A percentile compares a stretch with the other conserved stretches of the same genome.
Conservation (phyloP, 2,329 filamentous ascomycete species). For the Aulographum hederae region DNA sequence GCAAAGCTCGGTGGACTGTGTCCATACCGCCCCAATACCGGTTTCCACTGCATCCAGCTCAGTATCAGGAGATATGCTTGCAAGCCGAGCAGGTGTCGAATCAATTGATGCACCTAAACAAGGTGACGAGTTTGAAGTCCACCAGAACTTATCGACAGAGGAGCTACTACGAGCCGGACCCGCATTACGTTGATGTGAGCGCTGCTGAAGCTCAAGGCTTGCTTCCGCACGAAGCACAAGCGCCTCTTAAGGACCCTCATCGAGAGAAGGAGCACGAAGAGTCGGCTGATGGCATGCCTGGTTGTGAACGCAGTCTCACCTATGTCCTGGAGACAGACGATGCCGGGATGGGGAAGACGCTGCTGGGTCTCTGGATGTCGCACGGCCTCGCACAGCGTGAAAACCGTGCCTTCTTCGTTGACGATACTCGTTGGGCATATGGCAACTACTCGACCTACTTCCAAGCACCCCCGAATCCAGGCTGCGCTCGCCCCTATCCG, state of each 20-base stretch:
- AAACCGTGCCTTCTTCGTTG: slow-evolving; percentile 62
- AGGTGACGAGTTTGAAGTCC: slow-evolving; percentile 24
- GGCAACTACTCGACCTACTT: slow-evolving; percentile 61
- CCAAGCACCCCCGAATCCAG: slow-evolving; percentile 41
- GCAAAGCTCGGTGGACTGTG: slow-evolving; percentile 59
- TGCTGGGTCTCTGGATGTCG: slow-evolving; percentile 69
- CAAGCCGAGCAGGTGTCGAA: slow-evolving; percentile 49
- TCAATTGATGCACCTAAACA: slow-evolving; percentile 41
- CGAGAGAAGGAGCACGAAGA: slow-evolving; percentile 9
- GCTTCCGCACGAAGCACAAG: slow-evolving; percentile 31
- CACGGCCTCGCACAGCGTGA: slow-evolving; percentile 65
- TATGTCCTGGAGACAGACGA: slow-evolving; percentile 59
- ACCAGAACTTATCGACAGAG: slow-evolving; percentile 23
- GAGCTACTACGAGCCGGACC: slow-evolving; percentile 43
- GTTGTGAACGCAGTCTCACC: slow-evolving; percentile 56
- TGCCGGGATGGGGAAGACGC: slow-evolving; percentile 56
- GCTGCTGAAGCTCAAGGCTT: slow-evolving; percentile 51
- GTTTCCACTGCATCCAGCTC: slow-evolving; percentile 47
- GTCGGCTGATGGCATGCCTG: slow-evolving; percentile 17
- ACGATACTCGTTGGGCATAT: slow-evolving; percentile 69
- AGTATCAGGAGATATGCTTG: slow-evolving; percentile 52
- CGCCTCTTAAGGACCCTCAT: slow-evolving; percentile 17
- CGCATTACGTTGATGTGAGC: slow-evolving; percentile 54
- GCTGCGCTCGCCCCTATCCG: slow-evolving; percentile 52
- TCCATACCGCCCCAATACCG: slow-evolving; percentile 49